Base-by-base conservation (phyloP, 2,329 filamentous ascomycete species). In the Ramularia endophylla region DNA sequence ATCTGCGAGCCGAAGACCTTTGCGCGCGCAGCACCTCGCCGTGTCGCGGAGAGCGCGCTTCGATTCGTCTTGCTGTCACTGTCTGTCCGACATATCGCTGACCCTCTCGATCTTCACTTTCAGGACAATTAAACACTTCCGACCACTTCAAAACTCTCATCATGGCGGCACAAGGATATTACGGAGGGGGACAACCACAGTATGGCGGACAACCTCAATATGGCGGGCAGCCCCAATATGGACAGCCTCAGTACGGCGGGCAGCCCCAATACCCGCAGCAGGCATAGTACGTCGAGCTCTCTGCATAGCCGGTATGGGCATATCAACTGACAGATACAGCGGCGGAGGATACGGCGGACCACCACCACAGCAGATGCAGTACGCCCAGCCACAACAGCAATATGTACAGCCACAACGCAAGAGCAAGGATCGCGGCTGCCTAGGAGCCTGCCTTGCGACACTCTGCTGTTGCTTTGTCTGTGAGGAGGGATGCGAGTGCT, bases 401-500 rank as follows among this genome's bases (percentile, higher is more conserved):
- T 29, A 39, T 11, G 25, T 47, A 13, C 40, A 41, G 17, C 60
- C 63, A 35, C 59, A 63, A 35, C 65, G 67, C 37, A 63, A 65
- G 47, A 60, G 70, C 55, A 69, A 72, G 55, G 67, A 69, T 47
- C 60, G 66, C 27, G 73, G 74, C 35, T 78, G 74, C 51, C 60
- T 78, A 40, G 62, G 59, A 34, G 65, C 70, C 11, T 78, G 75
- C 63, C 58, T 79, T 36, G 74, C 73, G 35, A 67, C 67, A 25
- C 60, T 81, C 27, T 81, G 77, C 65, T 82, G 78, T 59, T 81
- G 77, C 56, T 81, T 77, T 62, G 68, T 81, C 19, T 79, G 75
- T 54, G 78, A 80, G 56, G 78, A 81, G 61, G 69, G 73, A 19
- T 81, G 78, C 54, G 77, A 80, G 59, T 80, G 77, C 64, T 81